Evolutionary conservation across 2,329 filamentous ascomycete species (phyloP).

Genomic region (Penicillium occitanis): DNA sequence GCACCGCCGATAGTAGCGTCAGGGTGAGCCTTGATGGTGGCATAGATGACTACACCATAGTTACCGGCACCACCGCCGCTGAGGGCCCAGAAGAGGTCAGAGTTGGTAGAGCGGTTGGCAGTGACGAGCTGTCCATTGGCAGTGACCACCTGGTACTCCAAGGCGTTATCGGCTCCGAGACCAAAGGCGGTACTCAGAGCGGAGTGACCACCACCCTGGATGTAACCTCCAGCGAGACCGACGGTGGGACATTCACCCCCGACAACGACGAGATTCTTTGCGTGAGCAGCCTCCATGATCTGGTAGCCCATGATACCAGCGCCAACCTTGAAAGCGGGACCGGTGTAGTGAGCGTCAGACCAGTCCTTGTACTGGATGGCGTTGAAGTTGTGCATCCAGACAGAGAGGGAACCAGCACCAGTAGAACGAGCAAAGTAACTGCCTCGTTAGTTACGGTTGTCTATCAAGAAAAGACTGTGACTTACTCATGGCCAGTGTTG

Average conservation of each 20-base stretch:
- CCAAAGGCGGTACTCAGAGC: slow-evolving; percentile 34
- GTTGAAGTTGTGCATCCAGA: slow-evolving; percentile 54
- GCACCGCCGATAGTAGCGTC: neutral
- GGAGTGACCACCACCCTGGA: slow-evolving; percentile 61
- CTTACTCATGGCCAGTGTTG: slow-evolving; percentile 22
- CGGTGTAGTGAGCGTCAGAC: slow-evolving; percentile 1
- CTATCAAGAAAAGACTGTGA: neutral
- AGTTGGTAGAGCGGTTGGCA: slow-evolving; percentile 19
- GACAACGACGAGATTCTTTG: slow-evolving; percentile 52
- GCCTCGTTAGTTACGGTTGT: neutral
- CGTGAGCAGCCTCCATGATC: slow-evolving; percentile 34
- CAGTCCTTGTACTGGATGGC: slow-evolving; percentile 41
- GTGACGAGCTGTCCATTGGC: slow-evolving; percentile 36
- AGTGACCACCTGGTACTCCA: slow-evolving; percentile 57
- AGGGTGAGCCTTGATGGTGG: slow-evolving; percentile 15
- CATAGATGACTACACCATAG: slow-evolving; percentile 43
- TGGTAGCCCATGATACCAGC: slow-evolving; percentile 8
- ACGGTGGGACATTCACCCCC: slow-evolving; percentile 54
- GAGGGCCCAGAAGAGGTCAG: slow-evolving; percentile 52
- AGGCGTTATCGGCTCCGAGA: slow-evolving; percentile 59
- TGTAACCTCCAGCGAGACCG: slow-evolving; percentile 61
- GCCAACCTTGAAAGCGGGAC: slow-evolving; percentile 12
- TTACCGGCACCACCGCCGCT: slow-evolving; percentile 56
- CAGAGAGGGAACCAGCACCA: slow-evolving; percentile 48
- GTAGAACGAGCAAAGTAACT: slow-evolving; percentile 49